Base-by-base conservation (phyloP, 306 rosid genomes). In the Acacia confusa region DNA sequence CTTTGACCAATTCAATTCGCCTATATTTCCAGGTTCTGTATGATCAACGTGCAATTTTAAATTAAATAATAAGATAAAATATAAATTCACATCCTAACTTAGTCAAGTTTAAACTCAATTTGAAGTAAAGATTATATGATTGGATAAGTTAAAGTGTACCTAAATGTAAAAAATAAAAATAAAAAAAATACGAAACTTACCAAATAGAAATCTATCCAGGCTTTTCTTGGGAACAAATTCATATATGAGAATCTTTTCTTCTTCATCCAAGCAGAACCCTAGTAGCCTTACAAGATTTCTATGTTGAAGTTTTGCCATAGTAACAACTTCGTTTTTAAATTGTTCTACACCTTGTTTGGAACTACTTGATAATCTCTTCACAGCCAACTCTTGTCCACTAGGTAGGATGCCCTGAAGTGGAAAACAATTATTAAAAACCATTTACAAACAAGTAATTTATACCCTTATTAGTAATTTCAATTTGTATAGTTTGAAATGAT, bases 261-360 rank as follows among this genome's bases (percentile, higher is more conserved):
- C n/a, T 0, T 24, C 69, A 14, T 30, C 69, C 22, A 64, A 64
- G 1, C 69, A 64, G 16, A 64, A 30, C 30, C 69, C 41, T 3
- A 30, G 3, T 4, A 64, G 6, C 69, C 69, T 64, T 14, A 64
- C 69, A 30, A 30, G 69, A 24, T 64, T 64, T 67, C 48, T 38
- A 7, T 67, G 72, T 20, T 67, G 48, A 68, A 68, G 72, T 19
- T 68, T 68, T 22, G 72, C 52, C 9, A 88, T 70, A 36, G 85
- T 55, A 47, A 83, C 12, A n/a, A 88, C 78, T 63, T 88, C 90
- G 40, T 80, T 88, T 25, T 83, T 79, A 48, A 85, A 82, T 40
- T 88, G 80, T 20, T 27, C 67, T 28, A 11, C 27, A 2, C 90
- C 90, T 82, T 85, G 88, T 2, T 71, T 15, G 41, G 88, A 88